Base-by-base conservation (phyloP, 495 filamentous ascomycete genomes). In the Penicillium lividum region DNA sequence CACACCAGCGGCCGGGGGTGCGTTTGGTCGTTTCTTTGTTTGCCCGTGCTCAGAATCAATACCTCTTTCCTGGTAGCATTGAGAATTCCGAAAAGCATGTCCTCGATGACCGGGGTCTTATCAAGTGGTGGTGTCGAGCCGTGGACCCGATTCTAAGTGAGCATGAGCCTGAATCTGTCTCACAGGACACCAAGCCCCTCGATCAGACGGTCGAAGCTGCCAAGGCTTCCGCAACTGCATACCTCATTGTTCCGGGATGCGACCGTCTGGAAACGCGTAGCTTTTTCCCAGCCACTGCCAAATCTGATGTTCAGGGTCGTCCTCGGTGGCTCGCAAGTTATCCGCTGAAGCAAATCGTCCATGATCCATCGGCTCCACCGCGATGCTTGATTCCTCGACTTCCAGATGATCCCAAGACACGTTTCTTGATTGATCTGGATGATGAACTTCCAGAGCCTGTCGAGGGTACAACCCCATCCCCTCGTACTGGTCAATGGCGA, bases 361-460 rank as follows among this genome's bases (percentile, higher is more conserved):
- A 76, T 61, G 64, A 78, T 50, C 75, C 83, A 1, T 75, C 72
- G 46, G 82, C 88, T 16, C 89, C 92, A n/a, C 88, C 89, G 8
- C 82, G 92, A 36, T 94, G 89, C 63, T 75, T 99, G 36, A 87
- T 99, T 33, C 94, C 94, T 0, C 85, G 86, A 33, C 97, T 94
- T 63, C 94, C 94, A 3, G 94, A 99, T 71, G 94, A 99, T 64
- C 94, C 94, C 3, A 99, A 99, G 73, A 86, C 92, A 0, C 85
- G 94, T 3, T 99, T 94, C 68, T 77, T 97, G 38, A 81, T 91
- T 51, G 92, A 97, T 65, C 77, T 99, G 22, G 92, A 97, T 67
- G 89, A 91, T 55, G 88, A 93, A 62, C 77, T 89, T 18, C 77
- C 85, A 0, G 81, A 78, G 29, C 25, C 46, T 15, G 51, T 40